Base-by-base conservation (phyloP, 192 early-diverging fungal genomes). In the Coemansia biformis region DNA sequence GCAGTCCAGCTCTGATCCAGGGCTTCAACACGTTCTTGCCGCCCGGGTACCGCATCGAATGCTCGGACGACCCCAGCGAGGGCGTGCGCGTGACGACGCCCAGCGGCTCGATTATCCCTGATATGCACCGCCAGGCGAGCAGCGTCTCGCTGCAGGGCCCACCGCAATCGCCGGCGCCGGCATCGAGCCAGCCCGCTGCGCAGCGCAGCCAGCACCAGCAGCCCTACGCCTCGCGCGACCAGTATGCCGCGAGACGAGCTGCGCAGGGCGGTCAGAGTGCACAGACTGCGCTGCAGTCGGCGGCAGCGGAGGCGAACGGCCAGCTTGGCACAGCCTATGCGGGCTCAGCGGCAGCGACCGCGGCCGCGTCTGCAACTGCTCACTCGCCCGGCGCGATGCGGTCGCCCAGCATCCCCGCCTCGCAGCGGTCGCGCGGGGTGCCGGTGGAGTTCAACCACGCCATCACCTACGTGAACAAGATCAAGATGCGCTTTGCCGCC, bases 11-110 rank as follows among this genome's bases (percentile, higher is more conserved):
- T 23, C 75, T 99, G 38, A 96, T 99, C 29, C 89, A 84, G 41
- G 96, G 96, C 15, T 99, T 99, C 73, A 99, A 99, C 73, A 96
- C 96, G 1, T 99, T 99, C 55, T 57, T 99, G 50, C 96, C 96
- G n/a, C 90, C 92, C 13, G 96, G 96, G 0, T 99, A 96, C 59
- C 83, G 86, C 43, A 92, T 99, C 42, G 92, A 98, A 63, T 86
- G 90, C 52, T 85, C 87, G 0, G 83, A 77, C 30, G 89, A 91
- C 58, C 84, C 87, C 4, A 54, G 77, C 12, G 89, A 93, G 41
- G 76, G 78, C 32, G 89, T 98, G 41, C 77, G 83, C 23, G 95
- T 98, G 12, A 92, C 86, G 2, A 95, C 94, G 1, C 94, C 94
- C 19, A 81, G 79, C 19, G 85, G 85, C 0, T 62, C 67, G 16